Conservation (phyloP, 495 filamentous ascomycete species). For the Penicillium bovifimosum region DNA sequence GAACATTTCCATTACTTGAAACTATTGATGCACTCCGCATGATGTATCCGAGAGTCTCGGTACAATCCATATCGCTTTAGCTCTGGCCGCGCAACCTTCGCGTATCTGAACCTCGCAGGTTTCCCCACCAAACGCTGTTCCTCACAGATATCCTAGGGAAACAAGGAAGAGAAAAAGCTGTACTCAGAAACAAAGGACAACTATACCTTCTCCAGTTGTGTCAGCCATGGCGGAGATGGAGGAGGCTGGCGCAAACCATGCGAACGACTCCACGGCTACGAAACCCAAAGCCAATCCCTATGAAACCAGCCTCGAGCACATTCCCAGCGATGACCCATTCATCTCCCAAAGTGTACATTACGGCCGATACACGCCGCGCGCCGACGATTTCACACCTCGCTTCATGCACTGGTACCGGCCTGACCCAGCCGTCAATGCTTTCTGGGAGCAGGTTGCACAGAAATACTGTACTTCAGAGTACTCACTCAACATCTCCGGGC, state of each 20-base stretch:
- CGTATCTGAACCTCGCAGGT: constrained; percentile 1
- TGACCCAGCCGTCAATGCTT: constrained; percentile 26
- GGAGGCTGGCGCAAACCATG: constrained; percentile 16
- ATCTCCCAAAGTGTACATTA: constrained; percentile 33
- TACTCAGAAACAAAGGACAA: no score
- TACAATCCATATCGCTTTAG: constrained; percentile 19
- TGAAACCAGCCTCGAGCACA: constrained; percentile 30
- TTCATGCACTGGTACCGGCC: constrained; percentile 33
- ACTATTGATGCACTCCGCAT: constrained; percentile 7
- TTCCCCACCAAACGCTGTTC: neutral
- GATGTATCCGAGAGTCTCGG: constrained; percentile 21
- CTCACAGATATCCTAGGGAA: neutral
- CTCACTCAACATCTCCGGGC: constrained; percentile 30
- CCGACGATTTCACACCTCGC: constrained; percentile 36
- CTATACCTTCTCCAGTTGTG: neutral
- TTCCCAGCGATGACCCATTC: constrained; percentile 36
- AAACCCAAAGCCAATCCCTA: constrained; percentile 25
- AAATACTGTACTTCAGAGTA: constrained; percentile 30
- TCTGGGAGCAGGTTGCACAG: constrained; percentile 34
- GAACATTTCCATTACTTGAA: neutral
- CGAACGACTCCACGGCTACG: constrained; percentile 23
- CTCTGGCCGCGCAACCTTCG: constrained; percentile 14
- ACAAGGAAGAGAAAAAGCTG: no score
- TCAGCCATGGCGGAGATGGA: constrained; percentile 27
- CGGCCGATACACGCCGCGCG: constrained; percentile 38